Conservation (phyloP, 805 yeast species). For the Maudiozyma serrabonitensis region DNA sequence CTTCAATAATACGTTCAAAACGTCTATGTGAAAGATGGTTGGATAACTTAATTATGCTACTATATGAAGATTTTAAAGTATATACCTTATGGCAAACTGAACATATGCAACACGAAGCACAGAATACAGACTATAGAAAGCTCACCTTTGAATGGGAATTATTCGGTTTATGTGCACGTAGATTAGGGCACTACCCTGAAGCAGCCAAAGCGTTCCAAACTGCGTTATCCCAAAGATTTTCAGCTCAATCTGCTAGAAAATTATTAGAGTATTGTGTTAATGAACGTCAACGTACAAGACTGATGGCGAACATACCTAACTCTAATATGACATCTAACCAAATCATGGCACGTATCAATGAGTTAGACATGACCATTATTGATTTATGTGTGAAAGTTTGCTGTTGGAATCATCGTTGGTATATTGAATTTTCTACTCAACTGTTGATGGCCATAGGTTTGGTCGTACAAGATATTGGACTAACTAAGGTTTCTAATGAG, state of each 20-base stretch:
- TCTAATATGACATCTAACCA: slow-evolving; percentile 24
- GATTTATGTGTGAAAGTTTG: slow-evolving; percentile 63
- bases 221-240: slow-evolving; percentile 66
- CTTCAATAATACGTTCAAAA: slow-evolving; percentile 40
- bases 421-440: slow-evolving; percentile 74
- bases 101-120: slow-evolving; percentile 77
- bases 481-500: slow-evolving; percentile 64
- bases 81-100: slow-evolving; percentile 94
- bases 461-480: slow-evolving; percentile 66
- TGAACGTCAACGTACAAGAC: slow-evolving; percentile 33
- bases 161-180: slow-evolving; percentile 73
- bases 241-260: slow-evolving; percentile 69
- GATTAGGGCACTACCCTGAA: slow-evolving; percentile 79
- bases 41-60: slow-evolving; percentile 58
- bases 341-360: slow-evolving; percentile 25
- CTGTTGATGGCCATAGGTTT: slow-evolving; percentile 48
- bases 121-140: slow-evolving; percentile 68
- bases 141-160: slow-evolving; percentile 87
- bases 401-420: slow-evolving; percentile 99
- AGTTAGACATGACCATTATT: slow-evolving; percentile 46
- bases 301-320: slow-evolving; percentile 12
- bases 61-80: slow-evolving; percentile 68
- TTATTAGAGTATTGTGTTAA: slow-evolving; percentile 54
- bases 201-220: slow-evolving; percentile 76
- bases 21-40: slow-evolving; percentile 71